Evolutionary conservation across 106 monocot genomes (phyloP).

Genomic region (Platanthera guangdongensis): DNA sequence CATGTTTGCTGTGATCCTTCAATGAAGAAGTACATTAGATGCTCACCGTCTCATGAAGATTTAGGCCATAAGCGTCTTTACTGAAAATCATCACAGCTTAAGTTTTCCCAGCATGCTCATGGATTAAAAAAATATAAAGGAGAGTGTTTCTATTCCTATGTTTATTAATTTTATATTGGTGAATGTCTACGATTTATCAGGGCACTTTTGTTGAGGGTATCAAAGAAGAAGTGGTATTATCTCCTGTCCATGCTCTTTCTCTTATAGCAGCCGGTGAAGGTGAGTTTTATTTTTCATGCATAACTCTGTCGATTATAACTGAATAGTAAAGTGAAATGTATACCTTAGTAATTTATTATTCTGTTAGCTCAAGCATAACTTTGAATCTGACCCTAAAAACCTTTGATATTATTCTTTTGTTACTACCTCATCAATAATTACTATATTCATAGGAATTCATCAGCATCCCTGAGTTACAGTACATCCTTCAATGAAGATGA

Average conservation of each 20-base stretch:
- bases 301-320: not conserved
- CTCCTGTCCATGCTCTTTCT: slow-evolving; percentile 95
- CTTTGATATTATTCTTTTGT: not conserved
- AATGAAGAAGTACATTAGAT: not conserved
- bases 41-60: not conserved
- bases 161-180: slow-evolving; percentile 1
- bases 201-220: slow-evolving; percentile 95
- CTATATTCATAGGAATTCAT: not conserved
- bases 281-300: slow-evolving; percentile 19
- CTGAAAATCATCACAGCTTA: not conserved
- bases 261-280: slow-evolving; percentile 97
- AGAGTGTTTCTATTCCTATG: not conserved
- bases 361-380: not conserved
- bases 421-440: not conserved
- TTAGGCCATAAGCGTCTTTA: not conserved
- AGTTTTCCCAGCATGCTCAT: not conserved
- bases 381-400: not conserved
- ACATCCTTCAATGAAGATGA: too few species aligned
- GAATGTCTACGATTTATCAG: slow-evolving; percentile 24
- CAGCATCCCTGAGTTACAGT: not conserved
- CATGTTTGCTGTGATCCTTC: not conserved
- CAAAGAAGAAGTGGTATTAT: slow-evolving; percentile 93
- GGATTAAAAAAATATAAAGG: not conserved
- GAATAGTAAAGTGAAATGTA: not conserved
- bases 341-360: not conserved